phyloP scores from a whole-genome alignment of 495 filamentous ascomycete species.

The Lasiosphaeriaceae sp. region DNA sequence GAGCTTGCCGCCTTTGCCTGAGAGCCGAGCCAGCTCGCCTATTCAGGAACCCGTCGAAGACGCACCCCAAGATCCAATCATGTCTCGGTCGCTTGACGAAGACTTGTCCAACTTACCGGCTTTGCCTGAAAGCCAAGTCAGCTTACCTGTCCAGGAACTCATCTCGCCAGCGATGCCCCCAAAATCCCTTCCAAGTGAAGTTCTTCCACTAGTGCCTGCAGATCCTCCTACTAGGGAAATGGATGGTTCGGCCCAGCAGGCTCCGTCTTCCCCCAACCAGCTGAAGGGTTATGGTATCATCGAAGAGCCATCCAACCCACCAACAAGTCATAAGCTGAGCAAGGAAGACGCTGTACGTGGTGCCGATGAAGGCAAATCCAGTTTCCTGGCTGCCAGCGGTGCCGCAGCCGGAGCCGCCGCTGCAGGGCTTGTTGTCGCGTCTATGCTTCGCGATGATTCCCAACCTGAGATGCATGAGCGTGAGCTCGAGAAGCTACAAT shows the following conservation, averaged over 20 bases:
- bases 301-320: background rate
- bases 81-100: background rate
- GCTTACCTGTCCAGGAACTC: conserved; percentile 6
- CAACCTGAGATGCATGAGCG: conserved; percentile 1
- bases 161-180: background rate
- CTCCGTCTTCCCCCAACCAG: background rate
- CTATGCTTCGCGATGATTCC: conserved; percentile 18
- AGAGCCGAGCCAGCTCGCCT: conserved; percentile 12
- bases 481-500: conserved; percentile 14
- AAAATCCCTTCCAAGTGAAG: background rate
- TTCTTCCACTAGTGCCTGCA: background rate
- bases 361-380: conserved; percentile 4
- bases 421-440: conserved; percentile 21
- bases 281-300: background rate
- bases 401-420: conserved; percentile 13
- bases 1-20: conserved; percentile 10
- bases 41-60: too few species aligned
- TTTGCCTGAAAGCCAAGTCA: conserved; percentile 12
- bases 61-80: too few species aligned
- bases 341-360: background rate
- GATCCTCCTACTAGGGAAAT: background rate
- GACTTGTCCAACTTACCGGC: conserved; percentile 11
- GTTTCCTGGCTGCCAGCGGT: background rate
- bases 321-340: background rate
- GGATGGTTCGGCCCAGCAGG: background rate